Evolutionary conservation across 2,329 filamentous ascomycete genomes (phyloP).

Genomic region (Ophiostoma sp.): DNA sequence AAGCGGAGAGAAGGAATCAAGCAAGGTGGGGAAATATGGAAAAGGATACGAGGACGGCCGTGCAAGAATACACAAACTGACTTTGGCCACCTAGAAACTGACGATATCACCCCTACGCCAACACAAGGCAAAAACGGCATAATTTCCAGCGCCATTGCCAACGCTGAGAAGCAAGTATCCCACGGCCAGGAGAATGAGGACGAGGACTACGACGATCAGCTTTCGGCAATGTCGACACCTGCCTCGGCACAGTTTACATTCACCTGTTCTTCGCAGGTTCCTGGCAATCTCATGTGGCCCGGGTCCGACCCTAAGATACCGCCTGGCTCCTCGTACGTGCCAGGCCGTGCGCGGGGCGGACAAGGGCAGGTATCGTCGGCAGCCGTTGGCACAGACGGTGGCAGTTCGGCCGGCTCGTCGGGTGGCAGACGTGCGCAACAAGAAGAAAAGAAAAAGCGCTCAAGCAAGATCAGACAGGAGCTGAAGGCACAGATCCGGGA

Average conservation of each 20-base stretch:
- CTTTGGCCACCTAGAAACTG: neutral
- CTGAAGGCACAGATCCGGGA: slow-evolving; percentile 59
- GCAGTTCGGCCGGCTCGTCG: slow-evolving; percentile 5
- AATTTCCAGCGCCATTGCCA: slow-evolving; percentile 87
- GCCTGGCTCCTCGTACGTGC: slow-evolving; percentile 9
- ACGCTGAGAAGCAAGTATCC: slow-evolving; percentile 60
- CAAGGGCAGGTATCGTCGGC: neutral
- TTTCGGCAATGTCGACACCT: slow-evolving; percentile 64
- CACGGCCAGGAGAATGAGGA: slow-evolving; percentile 46
- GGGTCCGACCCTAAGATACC: slow-evolving; percentile 21
- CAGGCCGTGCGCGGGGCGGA: neutral
- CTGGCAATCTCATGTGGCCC: slow-evolving; percentile 69
- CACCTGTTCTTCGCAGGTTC: slow-evolving; percentile 84
- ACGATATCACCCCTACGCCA: neutral
- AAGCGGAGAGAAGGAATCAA: slow-evolving; percentile 26
- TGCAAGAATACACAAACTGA: neutral
- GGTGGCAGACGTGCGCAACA: neutral
- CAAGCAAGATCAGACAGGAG: slow-evolving; percentile 56
- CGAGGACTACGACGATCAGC: slow-evolving; percentile 61
- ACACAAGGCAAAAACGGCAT: slow-evolving; percentile 58
- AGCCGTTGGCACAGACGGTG: neutral
- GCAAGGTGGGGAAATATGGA: too few species aligned
- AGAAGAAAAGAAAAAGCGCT: slow-evolving; percentile 52
- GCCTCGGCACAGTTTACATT: slow-evolving; percentile 92
- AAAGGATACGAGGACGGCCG: too few species aligned